phyloP scores from a whole-genome alignment of 139 green algal species.

The Zygnema circumcarinatum region DNA sequence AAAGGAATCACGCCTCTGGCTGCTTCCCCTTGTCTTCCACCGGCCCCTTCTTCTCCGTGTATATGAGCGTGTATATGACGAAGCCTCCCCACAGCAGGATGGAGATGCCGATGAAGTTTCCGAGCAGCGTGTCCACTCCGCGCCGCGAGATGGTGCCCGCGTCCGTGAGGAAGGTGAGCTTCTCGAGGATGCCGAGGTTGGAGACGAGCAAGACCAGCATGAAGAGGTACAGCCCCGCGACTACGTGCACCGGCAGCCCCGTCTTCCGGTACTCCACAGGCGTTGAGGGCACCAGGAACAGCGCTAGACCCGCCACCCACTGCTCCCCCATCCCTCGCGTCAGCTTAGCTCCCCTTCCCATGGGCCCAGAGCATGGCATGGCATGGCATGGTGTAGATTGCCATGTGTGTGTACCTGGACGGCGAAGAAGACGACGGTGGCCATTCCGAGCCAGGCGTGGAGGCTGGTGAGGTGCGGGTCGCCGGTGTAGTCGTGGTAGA shows the following conservation, averaged over 20 bases:
- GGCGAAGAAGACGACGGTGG: conserved; percentile 47
- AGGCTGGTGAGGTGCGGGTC: conserved; percentile 60
- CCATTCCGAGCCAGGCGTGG: conserved; percentile 55
- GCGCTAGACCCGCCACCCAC: not conserved
- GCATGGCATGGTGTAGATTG: too few species aligned
- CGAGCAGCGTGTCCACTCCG: not conserved
- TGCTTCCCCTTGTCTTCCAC: not conserved
- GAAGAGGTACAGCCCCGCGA: not conserved
- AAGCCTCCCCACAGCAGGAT: not conserved
- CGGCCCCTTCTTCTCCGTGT: not conserved
- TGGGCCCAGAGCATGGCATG: too few species aligned
- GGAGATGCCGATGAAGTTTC: not conserved
- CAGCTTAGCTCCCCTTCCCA: too few species aligned
- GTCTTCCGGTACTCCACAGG: not conserved
- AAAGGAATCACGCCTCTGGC: not conserved
- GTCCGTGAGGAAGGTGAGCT: not conserved
- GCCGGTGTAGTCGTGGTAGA: conserved; percentile 39
- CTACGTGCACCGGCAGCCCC: not conserved
- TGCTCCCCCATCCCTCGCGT: too few species aligned
- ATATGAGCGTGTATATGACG: not conserved
- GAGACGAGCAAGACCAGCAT: not conserved
- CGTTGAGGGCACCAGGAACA: not conserved
- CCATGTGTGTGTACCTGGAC: too few species aligned
- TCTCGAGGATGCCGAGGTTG: not conserved
- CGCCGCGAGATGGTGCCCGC: not conserved